phyloP scores from a whole-genome alignment of 371 early-diverging fungal genomes.

The Saksenaea oblongispora region DNA sequence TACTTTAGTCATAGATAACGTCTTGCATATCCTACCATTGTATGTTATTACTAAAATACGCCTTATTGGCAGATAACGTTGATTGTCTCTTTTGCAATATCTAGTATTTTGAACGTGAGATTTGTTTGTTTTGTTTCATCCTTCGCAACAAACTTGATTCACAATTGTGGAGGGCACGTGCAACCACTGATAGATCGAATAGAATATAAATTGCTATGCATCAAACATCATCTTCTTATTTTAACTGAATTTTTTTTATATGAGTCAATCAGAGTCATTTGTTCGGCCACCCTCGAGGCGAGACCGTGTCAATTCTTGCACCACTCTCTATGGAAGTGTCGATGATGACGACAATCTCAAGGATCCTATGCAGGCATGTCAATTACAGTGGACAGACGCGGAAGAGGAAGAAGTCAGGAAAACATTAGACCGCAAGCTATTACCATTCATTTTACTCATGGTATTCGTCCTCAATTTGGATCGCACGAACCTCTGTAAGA shows the following conservation, averaged over 20 bases:
- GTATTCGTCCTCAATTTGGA: slow-evolving; percentile 19
- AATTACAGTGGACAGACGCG: slow-evolving; percentile 11
- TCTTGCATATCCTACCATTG: too few relatives aligned
- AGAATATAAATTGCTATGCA: too few relatives aligned
- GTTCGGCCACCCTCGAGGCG: background rate
- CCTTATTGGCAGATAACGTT: too few relatives aligned
- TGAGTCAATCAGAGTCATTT: background rate
- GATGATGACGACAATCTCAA: background rate
- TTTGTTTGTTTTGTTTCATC: too few relatives aligned
- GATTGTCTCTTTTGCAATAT: too few relatives aligned
- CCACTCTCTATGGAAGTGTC: background rate
- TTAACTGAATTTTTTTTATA: background rate
- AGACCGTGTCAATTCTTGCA: background rate
- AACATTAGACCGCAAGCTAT: slow-evolving; percentile 3
- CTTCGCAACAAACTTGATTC: background rate
- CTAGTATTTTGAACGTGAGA: too few relatives aligned
- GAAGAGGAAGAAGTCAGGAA: slow-evolving; percentile 7
- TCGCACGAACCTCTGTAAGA: slow-evolving; percentile 16
- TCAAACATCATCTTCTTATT: background rate
- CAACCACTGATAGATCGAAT: too few relatives aligned
- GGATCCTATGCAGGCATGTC: background rate
- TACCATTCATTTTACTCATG: slow-evolving; percentile 12
- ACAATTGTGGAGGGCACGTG: background rate
- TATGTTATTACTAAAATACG: too few relatives aligned
- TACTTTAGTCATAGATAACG: background rate